Base-by-base conservation (phyloP, 352 stramenopile species). In the Phytophthora rubi region DNA sequence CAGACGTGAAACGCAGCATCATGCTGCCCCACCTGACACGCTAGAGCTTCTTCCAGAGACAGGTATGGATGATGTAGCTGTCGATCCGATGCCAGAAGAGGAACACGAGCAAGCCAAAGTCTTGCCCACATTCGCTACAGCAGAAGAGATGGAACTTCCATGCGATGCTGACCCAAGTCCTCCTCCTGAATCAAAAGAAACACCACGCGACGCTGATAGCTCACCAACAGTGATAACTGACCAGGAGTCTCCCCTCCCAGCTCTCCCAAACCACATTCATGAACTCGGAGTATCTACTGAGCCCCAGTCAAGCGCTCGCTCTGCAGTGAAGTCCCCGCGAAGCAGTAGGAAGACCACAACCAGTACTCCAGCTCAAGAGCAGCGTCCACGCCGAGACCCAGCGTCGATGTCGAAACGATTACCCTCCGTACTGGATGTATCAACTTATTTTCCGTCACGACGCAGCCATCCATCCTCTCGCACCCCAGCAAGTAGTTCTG, bases 381-480 rank as follows among this genome's bases (percentile, higher is more conserved):
- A 60, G 33, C 18, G 1, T 4, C 35, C 35, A 39, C 57, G 10
- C 32, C 53, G 30, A 47, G 42, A 63, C 32, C 35, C 3, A 49
- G 9, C n/a, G 26, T 30, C 42, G 16, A n/a, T 62, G 7, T 59
- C 57, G 3, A 75, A 61, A 26, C 59, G 59, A 45, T 9, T 77
- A 13, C 70, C 70, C 33, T 73, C 70, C 4, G 59, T 73, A 23
- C 48, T 77, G 18, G 54, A 73, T 55, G 28, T 77, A 28, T 37
- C 59, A 2, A 70, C 33, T 5, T 77, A 73, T 62, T 77, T 77
- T 13, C 60, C 59, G 0, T 35, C 51, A 5, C 59, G 58, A 68
- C 23, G 42, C 15, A 59, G 26, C 23, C 16, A 42, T 6, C 30
- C 13, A 44, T 57, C 48, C 55, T 55, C 48, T 12, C 8, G 12